These are phyloP conservation scores for Galerina marginata DNA, from an alignment of 768 basidiomycete species.

Conservation along the genomic window DNA sequence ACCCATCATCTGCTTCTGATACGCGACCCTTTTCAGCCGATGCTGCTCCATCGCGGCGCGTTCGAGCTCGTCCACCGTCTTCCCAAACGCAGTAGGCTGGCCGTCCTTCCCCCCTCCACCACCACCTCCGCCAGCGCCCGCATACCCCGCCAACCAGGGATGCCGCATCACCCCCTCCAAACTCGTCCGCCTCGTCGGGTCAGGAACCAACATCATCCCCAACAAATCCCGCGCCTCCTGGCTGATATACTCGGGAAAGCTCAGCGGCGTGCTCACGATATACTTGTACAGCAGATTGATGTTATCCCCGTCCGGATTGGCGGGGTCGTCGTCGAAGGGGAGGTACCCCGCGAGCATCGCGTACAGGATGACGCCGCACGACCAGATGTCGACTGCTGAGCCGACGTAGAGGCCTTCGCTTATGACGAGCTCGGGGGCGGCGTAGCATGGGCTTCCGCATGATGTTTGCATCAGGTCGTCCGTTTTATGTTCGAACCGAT, in stretches of 20 bases:
- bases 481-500: conserved; percentile 89
- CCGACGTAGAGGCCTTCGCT: conserved; percentile 97
- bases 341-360: conserved; percentile 98
- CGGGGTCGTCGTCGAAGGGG: conserved; percentile 98
- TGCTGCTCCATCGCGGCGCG: conserved; percentile 32
- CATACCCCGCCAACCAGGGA: conserved; percentile 79
- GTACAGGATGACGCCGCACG: conserved; percentile 93
- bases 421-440: conserved; percentile 97
- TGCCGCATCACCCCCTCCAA: conserved; percentile 85
- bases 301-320: conserved; percentile 98
- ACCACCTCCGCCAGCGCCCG: conserved; percentile 66
- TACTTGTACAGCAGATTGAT: conserved; percentile 99
- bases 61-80: conserved; percentile 30
- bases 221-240: conserved; percentile 82
- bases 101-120: conserved; percentile 59
- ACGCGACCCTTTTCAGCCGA: conserved; percentile 31
- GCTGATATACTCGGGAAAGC: conserved; percentile 92
- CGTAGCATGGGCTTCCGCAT: conserved; percentile 97
- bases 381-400: conserved; percentile 98
- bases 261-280: conserved; percentile 83
- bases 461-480: conserved; percentile 99
- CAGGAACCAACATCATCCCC: conserved; percentile 91
- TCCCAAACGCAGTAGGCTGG: conserved; percentile 25
- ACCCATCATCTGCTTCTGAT: conserved; percentile 80
- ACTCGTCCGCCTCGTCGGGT: conserved; percentile 80